Conservation (phyloP, 164 flowering plant species). For the Buxus sempervirens region DNA sequence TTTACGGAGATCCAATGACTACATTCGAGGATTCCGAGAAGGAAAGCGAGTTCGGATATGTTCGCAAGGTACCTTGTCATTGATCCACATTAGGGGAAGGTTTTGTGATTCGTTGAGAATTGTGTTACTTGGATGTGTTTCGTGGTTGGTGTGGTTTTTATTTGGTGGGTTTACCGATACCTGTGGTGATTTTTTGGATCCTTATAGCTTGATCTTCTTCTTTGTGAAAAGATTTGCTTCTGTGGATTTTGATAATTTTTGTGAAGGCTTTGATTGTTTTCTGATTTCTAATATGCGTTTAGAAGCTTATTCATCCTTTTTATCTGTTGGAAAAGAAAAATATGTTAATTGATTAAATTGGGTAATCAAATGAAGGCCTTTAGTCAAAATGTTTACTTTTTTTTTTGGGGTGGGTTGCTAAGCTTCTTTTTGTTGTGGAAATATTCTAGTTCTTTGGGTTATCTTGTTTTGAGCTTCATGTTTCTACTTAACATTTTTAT, state of each 20-base stretch:
- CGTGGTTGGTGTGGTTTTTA: no score
- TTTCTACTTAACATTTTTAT: no score
- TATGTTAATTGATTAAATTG: no score
- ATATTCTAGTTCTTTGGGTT: no score
- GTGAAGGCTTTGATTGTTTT: not conserved
- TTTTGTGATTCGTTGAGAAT: no score
- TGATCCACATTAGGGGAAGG: not conserved
- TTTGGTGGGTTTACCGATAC: not conserved
- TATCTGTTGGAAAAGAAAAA: not conserved
- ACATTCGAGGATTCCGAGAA: slow-evolving; percentile 96
- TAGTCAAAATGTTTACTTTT: no score
- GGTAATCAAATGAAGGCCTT: no score
- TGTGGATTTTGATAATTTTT: not conserved
- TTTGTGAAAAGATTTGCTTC: not conserved
- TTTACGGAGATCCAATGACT: slow-evolving; percentile 71
- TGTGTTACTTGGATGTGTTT: not conserved
- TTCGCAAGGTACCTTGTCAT: slow-evolving; percentile 61
- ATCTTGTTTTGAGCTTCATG: no score
- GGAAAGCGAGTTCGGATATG: slow-evolving; percentile 97
- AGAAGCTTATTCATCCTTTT: not conserved
- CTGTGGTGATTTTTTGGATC: not conserved
- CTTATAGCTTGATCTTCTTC: not conserved
- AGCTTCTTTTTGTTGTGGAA: no score
- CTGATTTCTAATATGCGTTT: not conserved
- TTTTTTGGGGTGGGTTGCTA: no score